These are phyloP conservation scores for Diospyros lotus DNA, from an alignment of 148 eudicot genomes.

Conservation along the genomic window DNA sequence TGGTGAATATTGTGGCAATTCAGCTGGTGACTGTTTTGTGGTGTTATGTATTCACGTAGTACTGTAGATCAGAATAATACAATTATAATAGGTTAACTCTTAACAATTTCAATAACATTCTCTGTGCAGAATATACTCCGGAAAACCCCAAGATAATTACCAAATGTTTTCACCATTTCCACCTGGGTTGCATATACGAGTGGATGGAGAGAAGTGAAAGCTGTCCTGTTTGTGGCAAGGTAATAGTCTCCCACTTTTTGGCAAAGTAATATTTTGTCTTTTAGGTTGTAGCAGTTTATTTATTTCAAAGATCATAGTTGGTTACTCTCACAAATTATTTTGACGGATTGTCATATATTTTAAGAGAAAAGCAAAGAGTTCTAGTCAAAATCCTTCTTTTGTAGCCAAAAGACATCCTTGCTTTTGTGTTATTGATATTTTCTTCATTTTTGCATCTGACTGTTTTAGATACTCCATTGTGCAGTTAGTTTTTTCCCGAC, in stretches of 20 bases:
- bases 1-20: no score
- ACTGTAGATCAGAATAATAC: no score
- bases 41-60: no score
- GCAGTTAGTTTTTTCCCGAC: no score
- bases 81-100: no score
- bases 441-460: not conserved
- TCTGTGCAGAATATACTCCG: constrained; percentile 67
- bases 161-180: constrained; percentile 90
- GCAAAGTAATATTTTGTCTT: no score
- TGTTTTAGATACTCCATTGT: no score
- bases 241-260: no score
- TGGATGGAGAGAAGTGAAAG: constrained; percentile 99
- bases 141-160: constrained; percentile 91
- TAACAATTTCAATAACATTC: not conserved
- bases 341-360: not conserved
- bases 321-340: not conserved
- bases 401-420: not conserved
- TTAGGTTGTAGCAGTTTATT: not conserved
- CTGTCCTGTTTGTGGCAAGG: constrained; percentile 98
- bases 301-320: not conserved
- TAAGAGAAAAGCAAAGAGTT: not conserved
- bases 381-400: not conserved
- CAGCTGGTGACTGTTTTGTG: no score
- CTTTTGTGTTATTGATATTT: not conserved
- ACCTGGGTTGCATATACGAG: constrained; percentile 91